Evolutionary conservation across 257 asterid genomes (phyloP), one percentile per base, ranked within the genome.

Genomic region (Linaria vulgaris): DNA sequence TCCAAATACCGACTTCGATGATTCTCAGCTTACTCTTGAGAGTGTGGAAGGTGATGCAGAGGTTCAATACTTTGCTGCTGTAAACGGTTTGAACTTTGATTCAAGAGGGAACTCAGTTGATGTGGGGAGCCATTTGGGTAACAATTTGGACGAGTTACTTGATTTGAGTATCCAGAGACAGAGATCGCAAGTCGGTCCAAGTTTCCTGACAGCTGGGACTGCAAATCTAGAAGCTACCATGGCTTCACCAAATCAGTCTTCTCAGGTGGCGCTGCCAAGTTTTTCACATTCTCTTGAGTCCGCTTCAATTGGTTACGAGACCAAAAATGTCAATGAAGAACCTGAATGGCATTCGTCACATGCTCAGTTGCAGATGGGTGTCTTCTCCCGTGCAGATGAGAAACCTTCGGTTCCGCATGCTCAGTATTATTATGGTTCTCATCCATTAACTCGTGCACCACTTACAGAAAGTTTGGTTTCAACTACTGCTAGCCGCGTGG

Each of bases 11-110:
- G 95, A 88, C 60, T 70, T 83, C 75, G 94, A 84, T 70, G 90
- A 86, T 72, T 78, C 91, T 70, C 91, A 84, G 61, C 78, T 69
- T 75, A 79, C 72, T 71, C 74, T 76, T 34, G 95, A 78, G 67
- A 79, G 73, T 71, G 59, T 43, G 50, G 92, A 85, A 13, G 84
- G 80, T 66, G 87, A 76, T 76, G 66, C 94, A 68, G 99, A 89
- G 76, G 63, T 83, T 69, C 86, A 85, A 70, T 92, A 85, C 54
- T 79, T 89, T 56, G 88, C 82, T 56, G 97, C 97, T 61, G 91
- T 92, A 50, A 92, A 92, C 69, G 85, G 96, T 31, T 82, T 85
- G 89, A 95, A 86, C 69, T 63, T 82, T 10, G 86, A 87, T 58
- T 84, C 96, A 22, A 76, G 87, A 72, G 77, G 85, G 73, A 83